Evolutionary conservation across 805 yeast species (phyloP), one percentile per base, ranked within the genome.

Genomic region (Ogataea siamensis): DNA sequence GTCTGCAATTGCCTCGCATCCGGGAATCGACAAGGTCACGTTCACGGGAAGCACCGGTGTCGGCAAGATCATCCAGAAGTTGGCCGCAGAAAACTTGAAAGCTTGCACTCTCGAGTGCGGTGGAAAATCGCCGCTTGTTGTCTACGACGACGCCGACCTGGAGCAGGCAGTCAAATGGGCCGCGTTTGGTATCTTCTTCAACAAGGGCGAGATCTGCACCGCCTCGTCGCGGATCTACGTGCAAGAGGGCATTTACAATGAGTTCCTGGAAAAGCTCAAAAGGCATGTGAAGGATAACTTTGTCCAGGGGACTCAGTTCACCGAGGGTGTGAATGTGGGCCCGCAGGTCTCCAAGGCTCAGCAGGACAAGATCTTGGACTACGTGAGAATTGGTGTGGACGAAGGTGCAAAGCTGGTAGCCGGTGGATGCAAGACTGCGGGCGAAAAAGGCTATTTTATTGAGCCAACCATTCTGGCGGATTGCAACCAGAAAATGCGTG

Each of bases 131-230:
- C 96, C 98, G 56, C 80, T 84, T 65, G 79, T 89, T 52, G 81
- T 89, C 34, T 87, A 84, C 59, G 80, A 82, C 57, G 97, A 89
- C 60, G 89, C 91, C 40, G 79, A 89, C 62, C 60, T 89, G 43
- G 79, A 82, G 40, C 71, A 73, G 56, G 85, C 96, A 35, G 83
- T 86, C 35, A 73, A 81, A 52, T 76, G 80, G 73, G 80, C 87
- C 51, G 74, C 84, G 42, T 61, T 74, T 40, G 96, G 96, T 64
- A 88, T 89, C 58, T 87, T 82, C 74, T 87, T 76, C 76, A 89
- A 89, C 74, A 81, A 89, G 58, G 98, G 98, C 67, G 96, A 91
- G 70, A 89, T 87, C 42, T 89, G 98, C 69, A 83, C 88, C 58
- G 97, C 96, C 24, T 94, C 95, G 49, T 87, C 96, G 40, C 80